Evolutionary conservation across 108 stramenopile genomes (phyloP).

Genomic region (Tribonema minus): DNA sequence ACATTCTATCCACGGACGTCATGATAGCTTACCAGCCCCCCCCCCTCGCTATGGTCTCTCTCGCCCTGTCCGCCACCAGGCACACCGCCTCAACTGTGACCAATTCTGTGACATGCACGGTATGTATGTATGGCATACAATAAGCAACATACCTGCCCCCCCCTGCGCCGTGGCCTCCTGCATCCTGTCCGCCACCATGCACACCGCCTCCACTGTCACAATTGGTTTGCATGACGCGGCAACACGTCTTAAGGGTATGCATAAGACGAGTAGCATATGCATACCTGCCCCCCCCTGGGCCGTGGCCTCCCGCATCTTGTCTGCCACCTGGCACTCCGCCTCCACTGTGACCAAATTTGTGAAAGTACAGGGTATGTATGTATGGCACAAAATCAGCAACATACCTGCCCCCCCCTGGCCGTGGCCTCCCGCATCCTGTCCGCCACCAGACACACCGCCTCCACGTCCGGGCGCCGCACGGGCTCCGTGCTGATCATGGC

Average conservation of each 20-base stretch:
- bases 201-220: slow-evolving; percentile 20
- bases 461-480: slow-evolving; percentile 3
- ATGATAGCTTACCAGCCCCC: too few species aligned
- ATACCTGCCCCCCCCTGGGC: not conserved
- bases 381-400: not conserved
- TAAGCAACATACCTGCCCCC: not conserved
- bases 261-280: too few species aligned
- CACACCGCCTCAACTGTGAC: not conserved
- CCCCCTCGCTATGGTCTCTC: not conserved
- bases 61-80: too few species aligned
- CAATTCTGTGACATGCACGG: not conserved
- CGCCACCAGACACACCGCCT: too few species aligned
- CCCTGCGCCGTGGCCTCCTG: not conserved
- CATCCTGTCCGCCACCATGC: too few species aligned
- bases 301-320: not conserved
- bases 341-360: not conserved
- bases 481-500: slow-evolving; percentile 32
- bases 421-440: too few species aligned
- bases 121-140: not conserved
- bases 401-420: not conserved
- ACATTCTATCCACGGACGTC: too few species aligned
- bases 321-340: not conserved
- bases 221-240: too few species aligned
- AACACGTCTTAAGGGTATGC: too few species aligned
- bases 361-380: not conserved